A percentile compares a stretch with the other conserved stretches of the same genome.
phyloP scores from a whole-genome alignment of 768 basidiomycete species.

The Tricholoma bakamatsutake region DNA sequence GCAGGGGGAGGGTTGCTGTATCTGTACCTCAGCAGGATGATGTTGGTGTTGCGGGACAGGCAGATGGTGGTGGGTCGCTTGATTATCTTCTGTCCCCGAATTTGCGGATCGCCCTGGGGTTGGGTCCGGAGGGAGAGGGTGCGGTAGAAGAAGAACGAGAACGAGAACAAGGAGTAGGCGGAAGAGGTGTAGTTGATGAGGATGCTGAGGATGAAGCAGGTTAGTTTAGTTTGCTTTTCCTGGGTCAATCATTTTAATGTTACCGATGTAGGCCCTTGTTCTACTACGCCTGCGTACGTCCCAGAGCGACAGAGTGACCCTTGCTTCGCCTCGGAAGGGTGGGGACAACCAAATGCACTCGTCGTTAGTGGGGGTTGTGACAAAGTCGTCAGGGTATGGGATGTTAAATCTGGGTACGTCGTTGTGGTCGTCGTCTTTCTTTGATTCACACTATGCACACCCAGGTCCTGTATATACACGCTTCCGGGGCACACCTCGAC shows the following conservation, averaged over 20 bases:
- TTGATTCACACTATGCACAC: background rate
- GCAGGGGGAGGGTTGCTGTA: background rate
- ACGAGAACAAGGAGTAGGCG: conserved; percentile 2
- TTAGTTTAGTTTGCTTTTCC: background rate
- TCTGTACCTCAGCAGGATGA: background rate
- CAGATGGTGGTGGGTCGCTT: conserved; percentile 5
- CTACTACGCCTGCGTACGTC: conserved; percentile 5
- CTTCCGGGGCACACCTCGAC: conserved; percentile 86
- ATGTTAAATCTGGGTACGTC: conserved; percentile 74
- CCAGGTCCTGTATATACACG: conserved; percentile 65
- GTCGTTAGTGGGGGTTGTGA: conserved; percentile 94
- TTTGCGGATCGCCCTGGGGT: conserved; percentile 46
- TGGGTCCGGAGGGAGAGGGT: conserved; percentile 18
- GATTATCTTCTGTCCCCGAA: conserved; percentile 28
- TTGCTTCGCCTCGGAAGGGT: conserved; percentile 72
- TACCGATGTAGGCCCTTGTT: background rate
- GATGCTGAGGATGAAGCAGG: conserved; percentile 2
- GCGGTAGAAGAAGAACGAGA: background rate
- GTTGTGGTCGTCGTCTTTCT: background rate
- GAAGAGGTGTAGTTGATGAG: conserved; percentile 5
- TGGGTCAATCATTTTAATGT: background rate
- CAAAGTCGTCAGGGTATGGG: conserved; percentile 89
- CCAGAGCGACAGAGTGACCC: conserved; percentile 39
- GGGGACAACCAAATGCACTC: conserved; percentile 80
- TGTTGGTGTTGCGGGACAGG: conserved; percentile 6